phyloP scores from a whole-genome alignment of 345 rosid genomes.

The Hypericum perforatum region DNA sequence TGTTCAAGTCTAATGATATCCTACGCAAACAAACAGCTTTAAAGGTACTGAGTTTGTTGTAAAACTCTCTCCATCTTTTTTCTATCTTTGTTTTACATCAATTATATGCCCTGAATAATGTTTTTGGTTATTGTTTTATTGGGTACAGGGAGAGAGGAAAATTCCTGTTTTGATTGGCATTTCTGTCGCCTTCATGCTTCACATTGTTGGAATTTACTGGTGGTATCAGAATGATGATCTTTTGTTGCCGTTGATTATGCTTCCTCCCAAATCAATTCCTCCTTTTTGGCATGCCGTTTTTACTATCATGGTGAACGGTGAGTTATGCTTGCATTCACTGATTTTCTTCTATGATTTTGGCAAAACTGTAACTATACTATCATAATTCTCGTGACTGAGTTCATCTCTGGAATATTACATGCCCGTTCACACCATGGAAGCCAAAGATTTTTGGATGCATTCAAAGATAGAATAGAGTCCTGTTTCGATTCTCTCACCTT shows the following conservation, averaged over 20 bases:
- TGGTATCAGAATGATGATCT: constrained; percentile 91
- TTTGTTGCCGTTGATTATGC: constrained; percentile 81
- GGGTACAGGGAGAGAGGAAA: constrained; percentile 89
- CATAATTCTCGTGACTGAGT: too few species aligned
- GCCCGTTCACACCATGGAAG: too few species aligned
- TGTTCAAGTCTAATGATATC: constrained; percentile 97
- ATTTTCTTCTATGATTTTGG: background rate
- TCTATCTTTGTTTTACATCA: background rate
- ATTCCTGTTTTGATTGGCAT: constrained; percentile 66
- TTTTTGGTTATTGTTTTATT: too few species aligned
- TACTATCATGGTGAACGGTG: constrained; percentile 88
- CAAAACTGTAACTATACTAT: too few species aligned
- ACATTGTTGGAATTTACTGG: constrained; percentile 86
- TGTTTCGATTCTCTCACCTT: background rate
- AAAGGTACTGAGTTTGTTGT: constrained; percentile 43
- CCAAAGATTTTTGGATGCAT: constrained; percentile 4
- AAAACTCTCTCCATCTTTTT: background rate
- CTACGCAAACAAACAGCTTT: constrained; percentile 90
- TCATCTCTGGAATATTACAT: too few species aligned
- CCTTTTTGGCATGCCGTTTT: constrained; percentile 99
- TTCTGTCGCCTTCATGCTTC: constrained; percentile 56
- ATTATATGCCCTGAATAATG: background rate
- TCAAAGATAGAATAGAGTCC: constrained; percentile 1
- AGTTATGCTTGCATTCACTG: constrained; percentile 20
- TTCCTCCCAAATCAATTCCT: constrained; percentile 92